phyloP scores from a whole-genome alignment of 257 asterid genomes.

The Solanum chiquidenum region DNA sequence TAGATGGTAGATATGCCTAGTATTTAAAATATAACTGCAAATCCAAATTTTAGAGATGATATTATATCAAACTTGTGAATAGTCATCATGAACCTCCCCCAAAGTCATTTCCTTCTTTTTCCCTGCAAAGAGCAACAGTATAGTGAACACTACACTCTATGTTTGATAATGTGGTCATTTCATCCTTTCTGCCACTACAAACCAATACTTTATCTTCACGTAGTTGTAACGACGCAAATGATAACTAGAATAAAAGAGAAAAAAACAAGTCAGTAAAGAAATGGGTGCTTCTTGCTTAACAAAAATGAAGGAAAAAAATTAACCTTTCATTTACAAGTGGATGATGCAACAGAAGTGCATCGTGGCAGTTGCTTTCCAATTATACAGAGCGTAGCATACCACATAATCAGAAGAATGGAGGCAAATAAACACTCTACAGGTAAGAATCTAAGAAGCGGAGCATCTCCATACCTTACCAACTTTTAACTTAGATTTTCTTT shows the following conservation, averaged over 20 bases:
- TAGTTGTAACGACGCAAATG: not conserved
- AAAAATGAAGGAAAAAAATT: not conserved
- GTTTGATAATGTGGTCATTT: not conserved
- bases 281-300: not conserved
- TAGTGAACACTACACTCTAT: not conserved
- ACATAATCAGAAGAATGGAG: conserved; percentile 22
- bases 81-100: not conserved
- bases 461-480: conserved; percentile 18
- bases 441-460: conserved; percentile 18
- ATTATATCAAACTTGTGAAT: not conserved
- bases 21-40: not conserved
- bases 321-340: conserved; percentile 37
- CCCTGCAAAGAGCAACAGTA: not conserved
- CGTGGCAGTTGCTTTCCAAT: conserved; percentile 19
- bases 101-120: not conserved
- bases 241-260: not conserved
- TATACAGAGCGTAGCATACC: conserved; percentile 26
- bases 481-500: conserved; percentile 4
- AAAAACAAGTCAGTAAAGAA: not conserved
- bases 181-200: not conserved
- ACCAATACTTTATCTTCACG: not conserved
- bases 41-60: not conserved
- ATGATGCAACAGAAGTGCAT: conserved; percentile 25
- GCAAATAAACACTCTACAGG: conserved; percentile 21
- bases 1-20: not conserved